A percentile compares a stretch with the other conserved stretches of the same genome.
Conservation (phyloP, 768 basidiomycete species). For the Pisolithus tinctorius region DNA sequence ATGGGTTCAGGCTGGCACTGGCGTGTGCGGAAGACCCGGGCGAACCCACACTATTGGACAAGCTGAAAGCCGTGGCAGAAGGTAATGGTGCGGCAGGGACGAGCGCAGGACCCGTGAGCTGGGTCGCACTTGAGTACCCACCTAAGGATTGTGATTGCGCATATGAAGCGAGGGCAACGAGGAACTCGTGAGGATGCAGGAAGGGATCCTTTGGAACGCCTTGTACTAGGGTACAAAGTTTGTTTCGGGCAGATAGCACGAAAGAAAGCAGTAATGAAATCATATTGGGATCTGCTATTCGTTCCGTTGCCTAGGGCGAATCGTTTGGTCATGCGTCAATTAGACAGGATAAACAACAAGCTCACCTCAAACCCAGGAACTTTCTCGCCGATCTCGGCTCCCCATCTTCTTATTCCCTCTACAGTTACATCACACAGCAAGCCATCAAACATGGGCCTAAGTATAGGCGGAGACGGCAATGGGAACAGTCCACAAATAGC, state of each 20-base stretch:
- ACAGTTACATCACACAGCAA: slow-evolving; percentile 74
- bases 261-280: slow-evolving; percentile 67
- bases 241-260: slow-evolving; percentile 62
- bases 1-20: background rate
- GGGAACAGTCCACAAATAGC: slow-evolving; percentile 64
- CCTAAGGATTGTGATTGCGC: slow-evolving; percentile 12
- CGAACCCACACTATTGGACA: slow-evolving; percentile 25
- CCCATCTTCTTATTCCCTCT: slow-evolving; percentile 65
- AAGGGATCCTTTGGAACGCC: slow-evolving; percentile 73
- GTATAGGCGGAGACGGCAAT: slow-evolving; percentile 11
- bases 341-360: slow-evolving; percentile 3
- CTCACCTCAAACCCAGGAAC: slow-evolving; percentile 55
- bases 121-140: background rate
- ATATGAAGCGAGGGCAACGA: slow-evolving; percentile 37
- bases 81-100: background rate
- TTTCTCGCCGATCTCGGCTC: slow-evolving; percentile 55
- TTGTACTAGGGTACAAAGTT: slow-evolving; percentile 47
- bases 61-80: background rate
- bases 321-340: slow-evolving; percentile 1
- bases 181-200: slow-evolving; percentile 56
- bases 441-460: slow-evolving; percentile 42
- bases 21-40: background rate
- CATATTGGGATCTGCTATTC: slow-evolving; percentile 65
- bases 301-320: slow-evolving; percentile 52
- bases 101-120: background rate